A percentile compares a stretch with the other conserved stretches of the same genome.
Evolutionary conservation across 208 protist species (phyloP).

Genomic region (Hexamita inflata): DNA sequence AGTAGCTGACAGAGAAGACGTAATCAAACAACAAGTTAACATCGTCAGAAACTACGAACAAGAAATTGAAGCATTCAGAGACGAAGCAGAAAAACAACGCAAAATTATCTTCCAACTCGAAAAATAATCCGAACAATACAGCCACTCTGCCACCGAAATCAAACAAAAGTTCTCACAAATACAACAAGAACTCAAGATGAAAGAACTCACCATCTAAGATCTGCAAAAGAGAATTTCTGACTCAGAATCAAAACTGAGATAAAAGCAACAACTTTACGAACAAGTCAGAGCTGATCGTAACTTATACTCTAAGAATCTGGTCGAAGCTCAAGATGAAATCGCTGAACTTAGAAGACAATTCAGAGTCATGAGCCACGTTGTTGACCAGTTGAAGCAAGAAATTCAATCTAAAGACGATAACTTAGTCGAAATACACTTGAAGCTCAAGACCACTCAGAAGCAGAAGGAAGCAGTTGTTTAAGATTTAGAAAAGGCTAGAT

Average conservation of each 20-base stretch:
- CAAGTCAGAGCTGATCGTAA: slow-evolving; percentile 76
- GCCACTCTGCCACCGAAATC: slow-evolving; percentile 53
- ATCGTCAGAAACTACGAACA: background rate
- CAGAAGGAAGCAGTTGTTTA: slow-evolving; percentile 50
- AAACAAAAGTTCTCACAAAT: slow-evolving; percentile 47
- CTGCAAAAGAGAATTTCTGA: slow-evolving; percentile 65
- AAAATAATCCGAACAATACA: slow-evolving; percentile 61
- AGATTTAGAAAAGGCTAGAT: slow-evolving; percentile 59
- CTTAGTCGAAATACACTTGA: slow-evolving; percentile 58
- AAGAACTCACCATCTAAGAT: slow-evolving; percentile 58
- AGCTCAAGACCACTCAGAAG: slow-evolving; percentile 49
- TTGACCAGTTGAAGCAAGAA: slow-evolving; percentile 73
- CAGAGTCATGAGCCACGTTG: slow-evolving; percentile 72
- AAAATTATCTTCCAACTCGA: slow-evolving; percentile 61
- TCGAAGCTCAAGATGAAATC: slow-evolving; percentile 78
- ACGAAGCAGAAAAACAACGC: slow-evolving; percentile 64
- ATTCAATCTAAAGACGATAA: slow-evolving; percentile 73
- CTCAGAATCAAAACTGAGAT: slow-evolving; percentile 74
- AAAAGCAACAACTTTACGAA: slow-evolving; percentile 83
- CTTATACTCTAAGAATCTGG: slow-evolving; percentile 77
- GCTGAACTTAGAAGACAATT: slow-evolving; percentile 72
- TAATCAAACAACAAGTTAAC: slow-evolving; percentile 3
- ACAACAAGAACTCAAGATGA: slow-evolving; percentile 68
- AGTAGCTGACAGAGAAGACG: slow-evolving; percentile 2
- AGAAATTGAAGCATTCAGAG: slow-evolving; percentile 58